Evolutionary conservation across 805 yeast species (phyloP).

Genomic region (Candida maris): DNA sequence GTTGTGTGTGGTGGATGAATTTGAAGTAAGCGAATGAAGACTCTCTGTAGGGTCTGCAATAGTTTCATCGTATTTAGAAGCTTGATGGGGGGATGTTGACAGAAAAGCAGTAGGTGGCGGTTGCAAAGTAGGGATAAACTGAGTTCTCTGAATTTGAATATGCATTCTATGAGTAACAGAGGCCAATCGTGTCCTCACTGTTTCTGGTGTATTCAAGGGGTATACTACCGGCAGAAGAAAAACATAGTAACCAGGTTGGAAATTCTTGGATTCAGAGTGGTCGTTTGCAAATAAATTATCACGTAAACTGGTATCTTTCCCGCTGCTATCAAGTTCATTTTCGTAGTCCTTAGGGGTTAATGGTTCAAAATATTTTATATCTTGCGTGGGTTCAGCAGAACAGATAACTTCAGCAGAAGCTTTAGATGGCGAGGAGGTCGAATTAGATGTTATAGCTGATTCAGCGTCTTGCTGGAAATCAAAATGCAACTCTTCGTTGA

Average conservation of each 20-base stretch:
- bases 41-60: slow-evolving; percentile 5
- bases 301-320: slow-evolving; percentile 12
- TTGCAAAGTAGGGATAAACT: slow-evolving; percentile 24
- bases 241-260: slow-evolving; percentile 66
- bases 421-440: slow-evolving; percentile 11
- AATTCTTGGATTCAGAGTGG: slow-evolving; percentile 16
- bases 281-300: slow-evolving; percentile 18
- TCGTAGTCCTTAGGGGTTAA: slow-evolving; percentile 23
- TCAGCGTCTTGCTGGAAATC: slow-evolving; percentile 18
- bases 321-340: slow-evolving; percentile 21
- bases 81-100: slow-evolving; percentile 34
- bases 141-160: slow-evolving; percentile 37
- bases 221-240: slow-evolving; percentile 61
- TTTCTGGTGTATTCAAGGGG: slow-evolving; percentile 61
- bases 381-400: slow-evolving; percentile 25
- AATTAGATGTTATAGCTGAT: slow-evolving; percentile 11
- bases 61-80: slow-evolving; percentile 20
- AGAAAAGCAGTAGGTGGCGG: slow-evolving; percentile 31
- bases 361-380: slow-evolving; percentile 20
- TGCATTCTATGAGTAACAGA: slow-evolving; percentile 40
- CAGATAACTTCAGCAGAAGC: slow-evolving; percentile 14
- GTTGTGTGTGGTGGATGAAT: background rate
- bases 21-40: background rate
- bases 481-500: slow-evolving; percentile 17
- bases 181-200: slow-evolving; percentile 51